These are phyloP conservation scores for Suillus luteus DNA, from an alignment of 768 basidiomycete species.

Conservation along the genomic window DNA sequence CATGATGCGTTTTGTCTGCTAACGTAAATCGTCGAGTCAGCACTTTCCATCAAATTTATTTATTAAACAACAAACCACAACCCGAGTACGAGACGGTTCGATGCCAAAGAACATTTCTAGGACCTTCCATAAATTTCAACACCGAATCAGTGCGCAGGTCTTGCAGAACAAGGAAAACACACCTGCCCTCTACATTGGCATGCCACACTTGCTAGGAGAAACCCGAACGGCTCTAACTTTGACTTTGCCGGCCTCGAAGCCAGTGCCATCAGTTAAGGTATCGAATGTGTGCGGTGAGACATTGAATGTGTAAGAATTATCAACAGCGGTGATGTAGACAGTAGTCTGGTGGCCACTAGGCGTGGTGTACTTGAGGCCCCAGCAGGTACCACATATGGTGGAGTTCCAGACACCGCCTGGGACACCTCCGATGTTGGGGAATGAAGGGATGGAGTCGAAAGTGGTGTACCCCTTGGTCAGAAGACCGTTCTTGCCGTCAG, in stretches of 20 bases:
- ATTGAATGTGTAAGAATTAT: slow-evolving; percentile 7
- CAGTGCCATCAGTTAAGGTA: background rate
- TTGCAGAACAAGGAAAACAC: background rate
- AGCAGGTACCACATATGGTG: slow-evolving; percentile 14
- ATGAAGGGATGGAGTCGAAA: slow-evolving; percentile 17
- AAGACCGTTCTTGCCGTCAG: slow-evolving; percentile 24
- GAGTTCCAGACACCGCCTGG: slow-evolving; percentile 13
- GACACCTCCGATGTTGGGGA: slow-evolving; percentile 14
- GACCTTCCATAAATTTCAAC: background rate
- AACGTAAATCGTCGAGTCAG: background rate
- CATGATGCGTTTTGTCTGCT: background rate
- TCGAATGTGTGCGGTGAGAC: slow-evolving; percentile 10
- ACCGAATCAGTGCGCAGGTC: background rate
- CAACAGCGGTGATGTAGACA: slow-evolving; percentile 12
- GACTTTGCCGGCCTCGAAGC: slow-evolving; percentile 6
- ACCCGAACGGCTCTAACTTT: slow-evolving; percentile 10
- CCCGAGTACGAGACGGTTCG: background rate
- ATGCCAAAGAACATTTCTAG: background rate
- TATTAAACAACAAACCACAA: background rate
- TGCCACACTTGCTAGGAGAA: slow-evolving; percentile 2
- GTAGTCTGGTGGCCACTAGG: slow-evolving; percentile 2
- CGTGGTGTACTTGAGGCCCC: slow-evolving; percentile 6
- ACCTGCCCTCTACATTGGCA: slow-evolving; percentile 6
- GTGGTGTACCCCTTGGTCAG: slow-evolving; percentile 19
- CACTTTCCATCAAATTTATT: background rate